phyloP scores from a whole-genome alignment of 352 stramenopile species.

The Phytophthora melonis region DNA sequence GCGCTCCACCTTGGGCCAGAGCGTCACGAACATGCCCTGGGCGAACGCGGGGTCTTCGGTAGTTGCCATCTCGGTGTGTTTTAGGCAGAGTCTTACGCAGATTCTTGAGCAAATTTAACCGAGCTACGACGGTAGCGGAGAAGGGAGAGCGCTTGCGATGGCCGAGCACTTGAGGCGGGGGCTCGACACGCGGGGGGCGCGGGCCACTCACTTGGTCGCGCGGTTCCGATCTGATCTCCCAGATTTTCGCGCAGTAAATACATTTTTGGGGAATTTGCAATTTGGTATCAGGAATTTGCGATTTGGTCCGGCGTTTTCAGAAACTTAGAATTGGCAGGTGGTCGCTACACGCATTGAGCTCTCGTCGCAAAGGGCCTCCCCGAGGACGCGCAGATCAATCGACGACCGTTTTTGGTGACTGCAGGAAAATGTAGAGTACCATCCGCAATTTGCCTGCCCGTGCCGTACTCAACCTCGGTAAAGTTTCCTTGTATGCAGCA shows the following conservation, averaged over 20 bases:
- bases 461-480: too few species aligned
- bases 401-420: too few species aligned
- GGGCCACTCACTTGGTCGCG: slow-evolving; percentile 32
- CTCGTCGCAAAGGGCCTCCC: too few species aligned
- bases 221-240: neutral
- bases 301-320: too few species aligned
- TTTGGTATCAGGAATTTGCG: too few species aligned
- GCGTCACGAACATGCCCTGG: slow-evolving; percentile 79
- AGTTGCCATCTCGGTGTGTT: slow-evolving; percentile 22
- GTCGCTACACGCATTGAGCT: too few species aligned
- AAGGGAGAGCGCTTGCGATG: neutral
- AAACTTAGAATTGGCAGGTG: too few species aligned
- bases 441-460: too few species aligned
- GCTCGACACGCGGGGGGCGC: slow-evolving; percentile 13
- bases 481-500: too few species aligned
- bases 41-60: slow-evolving; percentile 54
- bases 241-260: neutral
- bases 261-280: too few species aligned
- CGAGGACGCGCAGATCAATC: too few species aligned
- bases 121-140: neutral
- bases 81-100: neutral
- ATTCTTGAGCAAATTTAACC: slow-evolving; percentile 7
- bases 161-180: slow-evolving; percentile 10
- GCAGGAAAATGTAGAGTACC: too few species aligned
- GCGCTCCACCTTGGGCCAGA: slow-evolving; percentile 88